Conservation (phyloP, 2,329 filamentous ascomycete species). For the Phaeosphaeriaceae sp. region DNA sequence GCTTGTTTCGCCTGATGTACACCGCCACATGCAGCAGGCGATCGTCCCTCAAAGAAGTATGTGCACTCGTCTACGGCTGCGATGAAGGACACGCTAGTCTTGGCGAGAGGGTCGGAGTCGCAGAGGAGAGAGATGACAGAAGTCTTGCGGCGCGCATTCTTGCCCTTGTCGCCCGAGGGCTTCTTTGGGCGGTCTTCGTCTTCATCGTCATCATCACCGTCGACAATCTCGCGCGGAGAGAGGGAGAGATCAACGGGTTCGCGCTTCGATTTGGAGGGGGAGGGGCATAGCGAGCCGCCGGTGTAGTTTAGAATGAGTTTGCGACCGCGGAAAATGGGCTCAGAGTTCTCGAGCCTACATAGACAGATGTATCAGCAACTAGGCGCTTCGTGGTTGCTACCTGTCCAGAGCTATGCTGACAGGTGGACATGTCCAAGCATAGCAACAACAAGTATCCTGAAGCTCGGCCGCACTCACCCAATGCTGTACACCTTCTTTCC, state of each 20-base stretch:
- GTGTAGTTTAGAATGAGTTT: slow-evolving; percentile 66
- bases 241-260: slow-evolving; percentile 31
- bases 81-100: slow-evolving; percentile 81
- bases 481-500: slow-evolving; percentile 75
- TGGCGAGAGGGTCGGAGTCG: slow-evolving; percentile 78
- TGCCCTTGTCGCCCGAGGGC: slow-evolving; percentile 57
- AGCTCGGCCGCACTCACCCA: slow-evolving; percentile 62
- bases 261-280: slow-evolving; percentile 35
- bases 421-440: background rate
- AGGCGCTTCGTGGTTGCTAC: slow-evolving; percentile 4
- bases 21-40: slow-evolving; percentile 82
- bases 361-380: slow-evolving; percentile 20
- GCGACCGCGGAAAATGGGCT: slow-evolving; percentile 68
- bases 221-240: slow-evolving; percentile 49
- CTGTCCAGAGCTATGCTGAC: slow-evolving; percentile 1
- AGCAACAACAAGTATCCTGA: background rate
- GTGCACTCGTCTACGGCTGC: slow-evolving; percentile 89
- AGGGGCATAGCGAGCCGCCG: slow-evolving; percentile 57
- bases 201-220: slow-evolving; percentile 48
- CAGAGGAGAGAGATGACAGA: slow-evolving; percentile 93
- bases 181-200: slow-evolving; percentile 47
- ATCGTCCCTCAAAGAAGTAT: slow-evolving; percentile 94
- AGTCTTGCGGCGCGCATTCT: slow-evolving; percentile 70
- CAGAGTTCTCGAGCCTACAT: slow-evolving; percentile 63
- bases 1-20: slow-evolving; percentile 65